Base-by-base conservation (phyloP, 2,329 filamentous ascomycete species). In the Rhynchosporium graminicola region DNA sequence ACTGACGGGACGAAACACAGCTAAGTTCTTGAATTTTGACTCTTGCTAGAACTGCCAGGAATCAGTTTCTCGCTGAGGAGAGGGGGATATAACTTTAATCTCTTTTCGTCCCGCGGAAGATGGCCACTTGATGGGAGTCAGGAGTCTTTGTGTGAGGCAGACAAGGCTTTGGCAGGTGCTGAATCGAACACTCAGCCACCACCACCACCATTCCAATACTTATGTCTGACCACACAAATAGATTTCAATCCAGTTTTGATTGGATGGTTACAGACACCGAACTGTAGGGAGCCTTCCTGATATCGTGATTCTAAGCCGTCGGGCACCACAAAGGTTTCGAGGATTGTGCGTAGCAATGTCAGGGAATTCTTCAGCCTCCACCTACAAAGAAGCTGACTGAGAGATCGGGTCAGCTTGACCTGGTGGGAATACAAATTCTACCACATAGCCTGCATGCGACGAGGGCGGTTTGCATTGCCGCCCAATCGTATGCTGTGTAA, bases 81-180 rank as follows among this genome's bases (percentile, higher is more conserved):
- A 45, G 43, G 20, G 20, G 43, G n/a, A 20, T 20, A 3, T n/a
- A 13, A 20, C 43, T 20, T 45, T 45, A 45, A 45, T 45, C 5
- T n/a, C 3, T 45, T 45, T n/a, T 45, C 7, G 7, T 45, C 43
- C 43, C 43, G 20, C 20, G 20, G 43, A 6, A 45, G 12, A n/a
- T 45, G 43, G 43, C 43, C 43, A 45, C 43, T n/a, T 45, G 43
- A 20, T 45, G 43, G 43, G n/a, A 13, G n/a, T 45, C 12, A 45
- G 43, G 43, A 45, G 43, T 45, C 43, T 45, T 45, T 45, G n/a
- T 45, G n/a, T n/a, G 43, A 45, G 43, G 43, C 43, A 45, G 43
- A 45, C 43, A 45, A 20, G 43, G 13, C 43, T n/a, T 6, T n/a
- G 13, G 43, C 13, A n/a, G 43, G 43, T 45, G 43, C 15, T 45